Evolutionary conservation across 441 rosid species (phyloP).

Genomic region (Omphalea diandra): DNA sequence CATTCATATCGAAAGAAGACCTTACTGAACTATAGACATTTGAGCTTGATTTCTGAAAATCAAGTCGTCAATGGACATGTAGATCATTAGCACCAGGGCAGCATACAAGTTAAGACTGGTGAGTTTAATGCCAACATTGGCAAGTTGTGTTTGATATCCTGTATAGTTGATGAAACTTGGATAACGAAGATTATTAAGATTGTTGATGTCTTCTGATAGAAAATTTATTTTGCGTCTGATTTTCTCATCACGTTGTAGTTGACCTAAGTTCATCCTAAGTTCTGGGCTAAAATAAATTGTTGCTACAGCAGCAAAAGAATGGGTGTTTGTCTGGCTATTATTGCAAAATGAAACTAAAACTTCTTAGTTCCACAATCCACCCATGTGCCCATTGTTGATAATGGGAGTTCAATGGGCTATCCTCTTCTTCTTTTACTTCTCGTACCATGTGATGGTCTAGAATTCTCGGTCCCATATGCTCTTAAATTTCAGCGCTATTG

Average conservation of each 20-base stretch:
- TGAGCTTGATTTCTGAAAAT: slow-evolving; percentile 40
- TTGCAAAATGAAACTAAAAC: too few relatives aligned
- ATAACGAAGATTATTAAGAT: background rate
- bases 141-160: background rate
- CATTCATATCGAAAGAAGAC: slow-evolving; percentile 35
- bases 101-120: slow-evolving; percentile 27
- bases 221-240: background rate
- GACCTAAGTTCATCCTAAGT: too few relatives aligned
- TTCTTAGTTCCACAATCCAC: too few relatives aligned
- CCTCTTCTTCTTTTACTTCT: too few relatives aligned
- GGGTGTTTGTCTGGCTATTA: too few relatives aligned
- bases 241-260: background rate
- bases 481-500: too few relatives aligned
- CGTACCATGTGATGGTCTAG: too few relatives aligned
- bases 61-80: slow-evolving; percentile 27
- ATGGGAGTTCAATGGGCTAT: too few relatives aligned
- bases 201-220: background rate
- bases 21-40: slow-evolving; percentile 41
- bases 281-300: too few relatives aligned
- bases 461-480: too few relatives aligned
- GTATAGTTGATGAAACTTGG: slow-evolving; percentile 7
- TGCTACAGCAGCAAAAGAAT: too few relatives aligned
- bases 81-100: slow-evolving; percentile 22
- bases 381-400: too few relatives aligned
- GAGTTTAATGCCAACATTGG: slow-evolving; percentile 21